phyloP scores from a whole-genome alignment of 352 stramenopile genomes.

The Pythium biforme region DNA sequence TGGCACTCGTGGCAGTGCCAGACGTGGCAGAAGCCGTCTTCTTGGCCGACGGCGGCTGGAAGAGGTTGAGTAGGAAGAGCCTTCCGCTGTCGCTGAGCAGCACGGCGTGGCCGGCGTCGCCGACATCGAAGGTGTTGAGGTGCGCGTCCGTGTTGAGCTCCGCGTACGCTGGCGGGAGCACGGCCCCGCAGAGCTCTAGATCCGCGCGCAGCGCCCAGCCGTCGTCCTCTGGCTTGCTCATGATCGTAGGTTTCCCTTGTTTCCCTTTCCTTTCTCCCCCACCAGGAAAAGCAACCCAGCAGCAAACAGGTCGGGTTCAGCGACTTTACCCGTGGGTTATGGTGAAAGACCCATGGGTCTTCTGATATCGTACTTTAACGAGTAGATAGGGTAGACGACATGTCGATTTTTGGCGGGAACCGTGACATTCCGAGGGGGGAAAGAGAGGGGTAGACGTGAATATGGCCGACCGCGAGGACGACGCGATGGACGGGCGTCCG shows the following conservation, averaged over 20 bases:
- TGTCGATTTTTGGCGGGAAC: constrained; percentile 16
- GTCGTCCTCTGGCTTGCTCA: constrained; percentile 23
- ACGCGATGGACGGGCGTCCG: constrained; percentile 14
- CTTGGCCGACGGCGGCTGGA: constrained; percentile 34
- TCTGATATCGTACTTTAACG: not conserved
- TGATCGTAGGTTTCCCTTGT: not conserved
- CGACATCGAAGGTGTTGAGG: constrained; percentile 68
- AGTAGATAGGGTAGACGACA: not conserved
- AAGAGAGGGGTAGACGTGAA: not conserved
- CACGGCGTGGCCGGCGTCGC: constrained; percentile 45
- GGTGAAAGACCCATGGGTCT: not conserved
- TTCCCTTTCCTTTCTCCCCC: not conserved
- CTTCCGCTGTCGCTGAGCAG: constrained; percentile 44
- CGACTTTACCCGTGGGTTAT: not conserved
- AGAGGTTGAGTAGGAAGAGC: constrained; percentile 56
- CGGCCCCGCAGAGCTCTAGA: constrained; percentile 62
- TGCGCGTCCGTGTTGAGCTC: constrained; percentile 51
- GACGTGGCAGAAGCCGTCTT: constrained; percentile 3
- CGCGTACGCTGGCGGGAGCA: constrained; percentile 50
- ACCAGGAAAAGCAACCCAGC: constrained; percentile 1
- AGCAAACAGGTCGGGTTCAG: not conserved
- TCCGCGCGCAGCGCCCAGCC: constrained; percentile 55
- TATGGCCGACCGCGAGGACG: constrained; percentile 12
- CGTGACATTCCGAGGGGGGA: not conserved
- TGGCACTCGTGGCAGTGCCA: constrained; percentile 1